Conservation (phyloP, 257 asterid genomes). For the Solanum medicagineum region DNA sequence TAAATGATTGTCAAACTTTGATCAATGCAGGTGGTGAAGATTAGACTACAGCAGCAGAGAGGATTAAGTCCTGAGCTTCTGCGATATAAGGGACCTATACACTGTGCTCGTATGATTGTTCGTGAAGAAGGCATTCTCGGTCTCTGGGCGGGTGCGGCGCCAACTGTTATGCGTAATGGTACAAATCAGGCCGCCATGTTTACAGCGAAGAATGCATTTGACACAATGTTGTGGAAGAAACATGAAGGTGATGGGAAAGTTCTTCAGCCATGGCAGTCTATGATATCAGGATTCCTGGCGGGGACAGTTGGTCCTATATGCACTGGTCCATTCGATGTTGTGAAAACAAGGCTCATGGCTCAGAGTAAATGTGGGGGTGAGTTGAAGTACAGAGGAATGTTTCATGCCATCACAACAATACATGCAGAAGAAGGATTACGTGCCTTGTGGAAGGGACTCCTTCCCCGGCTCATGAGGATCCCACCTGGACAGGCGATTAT, state of each 20-base stretch:
- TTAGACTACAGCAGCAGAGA: constrained; percentile 90
- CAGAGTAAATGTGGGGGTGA: constrained; percentile 68
- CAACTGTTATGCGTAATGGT: constrained; percentile 97
- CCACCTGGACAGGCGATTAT: constrained; percentile 98
- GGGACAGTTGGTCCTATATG: constrained; percentile 93
- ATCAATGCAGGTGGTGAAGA: constrained; percentile 74
- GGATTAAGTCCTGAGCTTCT: constrained; percentile 67
- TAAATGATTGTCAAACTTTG: background rate
- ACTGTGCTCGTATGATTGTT: constrained; percentile 61
- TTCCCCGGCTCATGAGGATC: constrained; percentile 96
- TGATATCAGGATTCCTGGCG: constrained; percentile 92
- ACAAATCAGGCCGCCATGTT: constrained; percentile 99
- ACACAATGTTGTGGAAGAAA: constrained; percentile 62
- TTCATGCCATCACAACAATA: constrained; percentile 79
- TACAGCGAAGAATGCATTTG: constrained; percentile 85
- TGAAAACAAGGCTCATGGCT: constrained; percentile 97
- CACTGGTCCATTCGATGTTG: constrained; percentile 98
- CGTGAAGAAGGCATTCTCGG: constrained; percentile 86
- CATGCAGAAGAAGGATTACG: constrained; percentile 71
- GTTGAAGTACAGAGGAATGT: constrained; percentile 70
- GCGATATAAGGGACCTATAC: constrained; percentile 76
- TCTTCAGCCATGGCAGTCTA: constrained; percentile 87
- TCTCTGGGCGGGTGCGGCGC: constrained; percentile 94
- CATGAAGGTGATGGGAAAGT: constrained; percentile 78
- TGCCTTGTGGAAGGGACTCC: constrained; percentile 77